These are phyloP conservation scores for Calonectria pauciramosa DNA, from an alignment of 2,329 filamentous ascomycete genomes.

Conservation along the genomic window DNA sequence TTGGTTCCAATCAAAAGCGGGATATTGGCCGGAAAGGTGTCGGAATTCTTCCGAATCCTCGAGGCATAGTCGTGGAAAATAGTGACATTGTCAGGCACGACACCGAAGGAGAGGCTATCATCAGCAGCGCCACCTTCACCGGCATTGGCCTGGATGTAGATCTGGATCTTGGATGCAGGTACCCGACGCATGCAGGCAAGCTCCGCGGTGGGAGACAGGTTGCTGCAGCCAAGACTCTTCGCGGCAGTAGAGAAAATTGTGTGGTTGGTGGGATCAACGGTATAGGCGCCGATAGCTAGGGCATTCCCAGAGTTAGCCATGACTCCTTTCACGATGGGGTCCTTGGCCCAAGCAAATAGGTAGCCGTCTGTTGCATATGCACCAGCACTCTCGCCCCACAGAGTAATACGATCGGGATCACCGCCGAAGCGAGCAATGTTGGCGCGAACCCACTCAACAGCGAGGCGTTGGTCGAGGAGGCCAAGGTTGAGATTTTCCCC, in stretches of 20 bases:
- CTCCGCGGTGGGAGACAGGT: not conserved
- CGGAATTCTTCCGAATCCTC: not conserved
- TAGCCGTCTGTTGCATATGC: constrained; percentile 34
- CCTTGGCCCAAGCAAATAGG: constrained; percentile 31
- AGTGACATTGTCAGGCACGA: constrained; percentile 29
- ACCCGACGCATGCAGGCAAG: constrained; percentile 31
- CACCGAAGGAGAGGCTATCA: constrained; percentile 23
- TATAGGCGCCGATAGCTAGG: constrained; percentile 21
- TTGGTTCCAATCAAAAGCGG: constrained; percentile 37
- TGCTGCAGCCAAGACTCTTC: constrained; percentile 15
- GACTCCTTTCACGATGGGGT: constrained; percentile 33
- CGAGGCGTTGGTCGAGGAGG: constrained; percentile 36
- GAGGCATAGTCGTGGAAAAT: constrained; percentile 28
- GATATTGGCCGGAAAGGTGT: not conserved
- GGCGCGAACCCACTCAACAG: constrained; percentile 37
- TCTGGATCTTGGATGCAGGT: constrained; percentile 16
- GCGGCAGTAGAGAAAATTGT: constrained; percentile 26
- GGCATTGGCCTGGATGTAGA: constrained; percentile 31
- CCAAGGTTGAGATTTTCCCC: constrained; percentile 31
- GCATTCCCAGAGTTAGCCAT: constrained; percentile 38
- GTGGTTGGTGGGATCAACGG: constrained; percentile 24
- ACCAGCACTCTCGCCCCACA: constrained; percentile 37
- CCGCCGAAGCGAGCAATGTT: constrained; percentile 38
- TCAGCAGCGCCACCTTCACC: constrained; percentile 34
- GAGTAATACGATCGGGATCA: constrained; percentile 31